A percentile compares a stretch with the other conserved stretches of the same genome.
phyloP scores from a whole-genome alignment of 2,329 filamentous ascomycete genomes.

The Dothideomycetes sp. region DNA sequence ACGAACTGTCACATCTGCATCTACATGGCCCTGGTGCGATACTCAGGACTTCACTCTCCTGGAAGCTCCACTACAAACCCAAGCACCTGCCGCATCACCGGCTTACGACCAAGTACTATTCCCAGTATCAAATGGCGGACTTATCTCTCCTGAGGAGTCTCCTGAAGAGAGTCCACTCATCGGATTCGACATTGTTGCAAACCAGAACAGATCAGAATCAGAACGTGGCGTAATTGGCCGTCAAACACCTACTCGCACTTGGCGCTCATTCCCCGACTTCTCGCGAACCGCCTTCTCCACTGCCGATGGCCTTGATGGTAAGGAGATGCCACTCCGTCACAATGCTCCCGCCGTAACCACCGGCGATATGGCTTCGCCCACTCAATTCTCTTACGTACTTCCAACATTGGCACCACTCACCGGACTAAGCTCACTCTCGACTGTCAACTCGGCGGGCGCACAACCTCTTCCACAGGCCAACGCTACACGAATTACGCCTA shows the following conservation, averaged over 20 bases:
- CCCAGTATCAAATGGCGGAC: not conserved
- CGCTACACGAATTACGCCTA: too few species aligned
- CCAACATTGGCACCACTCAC: constrained; percentile 4
- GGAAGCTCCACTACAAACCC: constrained; percentile 4
- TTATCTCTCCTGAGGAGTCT: too few species aligned
- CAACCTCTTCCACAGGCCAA: too few species aligned
- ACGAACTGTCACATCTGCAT: not conserved
- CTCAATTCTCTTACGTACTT: not conserved
- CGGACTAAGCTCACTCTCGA: too few species aligned
- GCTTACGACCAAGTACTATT: constrained; percentile 5
- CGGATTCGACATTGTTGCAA: not conserved
- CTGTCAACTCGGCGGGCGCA: too few species aligned
- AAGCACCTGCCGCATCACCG: not conserved
- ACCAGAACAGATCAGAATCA: not conserved
- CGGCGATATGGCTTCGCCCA: constrained; percentile 7
- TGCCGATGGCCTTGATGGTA: constrained; percentile 4
- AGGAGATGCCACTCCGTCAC: not conserved
- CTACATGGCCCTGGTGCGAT: constrained; percentile 14
- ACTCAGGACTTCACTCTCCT: constrained; percentile 15
- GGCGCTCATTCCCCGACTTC: constrained; percentile 5
- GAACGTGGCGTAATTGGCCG: not conserved
- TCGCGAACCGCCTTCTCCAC: constrained; percentile 9
- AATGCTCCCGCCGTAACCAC: not conserved
- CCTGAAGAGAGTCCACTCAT: constrained; percentile 6
- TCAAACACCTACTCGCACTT: constrained; percentile 1